phyloP scores from a whole-genome alignment of 768 basidiomycete genomes.

The Austroboletus eburneus region DNA sequence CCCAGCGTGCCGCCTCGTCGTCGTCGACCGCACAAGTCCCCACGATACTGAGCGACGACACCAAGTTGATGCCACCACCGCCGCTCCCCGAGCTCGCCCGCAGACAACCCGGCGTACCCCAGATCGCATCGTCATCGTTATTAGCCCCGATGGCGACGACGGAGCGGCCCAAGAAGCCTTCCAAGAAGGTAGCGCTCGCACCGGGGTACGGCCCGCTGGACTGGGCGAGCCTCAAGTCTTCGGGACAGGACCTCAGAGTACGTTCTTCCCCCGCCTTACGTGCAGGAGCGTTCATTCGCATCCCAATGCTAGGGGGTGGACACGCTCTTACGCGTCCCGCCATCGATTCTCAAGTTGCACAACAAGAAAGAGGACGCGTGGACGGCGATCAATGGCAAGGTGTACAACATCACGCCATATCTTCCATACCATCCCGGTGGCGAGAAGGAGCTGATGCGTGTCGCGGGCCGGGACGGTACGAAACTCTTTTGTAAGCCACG shows the following conservation, averaged over 20 bases:
- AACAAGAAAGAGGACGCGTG: slow-evolving; percentile 86
- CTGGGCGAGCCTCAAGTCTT: slow-evolving; percentile 86
- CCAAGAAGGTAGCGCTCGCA: slow-evolving; percentile 82
- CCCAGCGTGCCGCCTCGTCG: slow-evolving; percentile 51
- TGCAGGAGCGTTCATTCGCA: background rate
- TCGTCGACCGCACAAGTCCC: slow-evolving; percentile 11
- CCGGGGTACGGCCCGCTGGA: slow-evolving; percentile 92
- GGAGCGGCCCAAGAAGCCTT: slow-evolving; percentile 51
- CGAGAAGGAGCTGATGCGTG: slow-evolving; percentile 89
- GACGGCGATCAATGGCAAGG: slow-evolving; percentile 88
- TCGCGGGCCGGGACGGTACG: slow-evolving; percentile 92
- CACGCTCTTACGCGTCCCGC: slow-evolving; percentile 63
- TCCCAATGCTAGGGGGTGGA: slow-evolving; percentile 57
- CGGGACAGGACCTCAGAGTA: slow-evolving; percentile 76
- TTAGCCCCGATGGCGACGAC: slow-evolving; percentile 61
- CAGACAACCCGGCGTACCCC: slow-evolving; percentile 30
- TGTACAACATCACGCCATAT: slow-evolving; percentile 96
- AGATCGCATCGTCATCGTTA: slow-evolving; percentile 39
- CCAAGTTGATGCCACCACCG: slow-evolving; percentile 52
- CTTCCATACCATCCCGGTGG: slow-evolving; percentile 92
- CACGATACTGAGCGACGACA: slow-evolving; percentile 41
- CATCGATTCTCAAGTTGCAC: slow-evolving; percentile 74
- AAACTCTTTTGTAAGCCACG: slow-evolving; percentile 78
- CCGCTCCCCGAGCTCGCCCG: slow-evolving; percentile 39
- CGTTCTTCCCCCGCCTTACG: slow-evolving; percentile 15